Base-by-base conservation (phyloP, 2,329 filamentous ascomycete genomes). In the Fusarium marasasianum region DNA sequence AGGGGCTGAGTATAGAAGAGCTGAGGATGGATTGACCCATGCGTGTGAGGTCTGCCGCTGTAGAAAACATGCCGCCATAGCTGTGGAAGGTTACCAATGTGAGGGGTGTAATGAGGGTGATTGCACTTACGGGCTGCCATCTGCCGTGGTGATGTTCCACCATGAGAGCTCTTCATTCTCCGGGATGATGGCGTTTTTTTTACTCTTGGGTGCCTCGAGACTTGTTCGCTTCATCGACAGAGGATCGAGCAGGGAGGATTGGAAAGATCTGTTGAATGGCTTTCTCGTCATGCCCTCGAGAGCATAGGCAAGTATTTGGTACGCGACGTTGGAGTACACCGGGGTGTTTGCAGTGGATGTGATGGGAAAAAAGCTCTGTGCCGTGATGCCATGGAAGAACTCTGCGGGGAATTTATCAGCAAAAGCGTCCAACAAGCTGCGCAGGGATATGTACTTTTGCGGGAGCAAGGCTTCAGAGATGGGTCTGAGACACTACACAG, bases 261-360 rank as follows among this genome's bases (percentile, higher is more conserved):
- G 26, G 0, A 69, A 26, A 31, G 40, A 65, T 17, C 40, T n/a
- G 6, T 12, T 20, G 8, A 45, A 70, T 26, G 31, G 11, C 37
- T 51, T 54, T 70, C 43, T 44, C 5, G 59, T 64, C 47, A 70
- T 70, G 3, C 40, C 31, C 12, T 70, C 59, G 1, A 70, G 33
- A 10, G 66, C 67, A 18, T 70, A 70, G 18, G 67, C 47, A 2
- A 70, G 45, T 12, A 70, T 55, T 24, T 69, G 67, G 11, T 64
- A 70, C 4, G 66, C 67, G 0, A 48, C 13, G 9, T 70, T 70
- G 1, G 66, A 69, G 29, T 70, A 70, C 6, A 70, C 44, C 5
- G 67, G 67, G 3, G 61, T 70, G 31, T 55, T 70, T 9, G 17
- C 48, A 15, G 24, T 47, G 2, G 67, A 63, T 8, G 67, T 50